Base-by-base conservation (phyloP, 495 filamentous ascomycete species). In the Penicillium cosmopolitanum region DNA sequence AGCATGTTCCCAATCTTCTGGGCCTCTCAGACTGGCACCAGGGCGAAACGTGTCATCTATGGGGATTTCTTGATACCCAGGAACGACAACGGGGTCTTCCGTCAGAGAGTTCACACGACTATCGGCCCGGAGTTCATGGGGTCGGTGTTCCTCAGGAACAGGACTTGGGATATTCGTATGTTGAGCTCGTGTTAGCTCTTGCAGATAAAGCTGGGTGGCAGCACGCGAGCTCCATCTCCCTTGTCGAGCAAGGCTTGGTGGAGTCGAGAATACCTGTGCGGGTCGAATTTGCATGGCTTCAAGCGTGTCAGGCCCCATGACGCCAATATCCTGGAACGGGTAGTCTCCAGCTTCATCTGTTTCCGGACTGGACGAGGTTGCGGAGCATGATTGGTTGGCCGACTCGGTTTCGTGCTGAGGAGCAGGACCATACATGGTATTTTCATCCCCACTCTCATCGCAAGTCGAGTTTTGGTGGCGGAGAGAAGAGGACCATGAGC, bases 161-260 rank as follows among this genome's bases (percentile, higher is more conserved):
- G 43, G 18, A 23, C 6, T 11, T 28, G 18, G 46, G 46, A 48
- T 28, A n/a, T 5, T 59, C 25, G 65, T 68, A 19, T 68, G 60
- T 55, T 72, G 64, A 15, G 75, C 75, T 47, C 74, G 71, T 5
- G 76, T 77, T 35, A 85, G 66, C 62, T 83, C 73, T 61, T 85
- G 74, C 0, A 85, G 60, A 61, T 83, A 85, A 18, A 85, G 69
- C 55, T 82, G 81, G 12, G 78, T 82, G 0, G 80, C 78, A 28
- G 78, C 78, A 40, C 79, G 80, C 2, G 81, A 77, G 60, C 85
- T 80, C 80, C 82, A 85, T 31, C 77, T 73, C 10, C 80, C 82
- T 56, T 78, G 74, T 51, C 76, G 75, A 15, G 76, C 82, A 28
- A 84, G 62, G 48, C 75, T 83, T 15, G 82, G 78, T 8, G 73